Conservation (phyloP, 2,329 filamentous ascomycete species). For the Thelonectria rubi region DNA sequence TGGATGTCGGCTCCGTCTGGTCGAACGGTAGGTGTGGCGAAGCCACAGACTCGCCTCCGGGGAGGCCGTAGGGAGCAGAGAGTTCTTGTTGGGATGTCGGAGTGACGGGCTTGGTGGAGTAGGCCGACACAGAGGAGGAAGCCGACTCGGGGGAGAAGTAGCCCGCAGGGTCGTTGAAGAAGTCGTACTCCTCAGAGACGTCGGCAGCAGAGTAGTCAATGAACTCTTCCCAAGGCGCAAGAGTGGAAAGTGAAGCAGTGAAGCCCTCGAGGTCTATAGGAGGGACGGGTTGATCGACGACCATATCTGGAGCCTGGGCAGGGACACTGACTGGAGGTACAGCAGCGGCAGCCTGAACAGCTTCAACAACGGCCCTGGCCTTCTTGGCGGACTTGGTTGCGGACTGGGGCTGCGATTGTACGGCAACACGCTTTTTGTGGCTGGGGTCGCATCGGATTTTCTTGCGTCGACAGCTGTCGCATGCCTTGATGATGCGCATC, state of each 20-base stretch:
- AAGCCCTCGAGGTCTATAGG: conserved; percentile 36
- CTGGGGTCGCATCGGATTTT: conserved; percentile 71
- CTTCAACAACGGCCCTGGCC: conserved; percentile 42
- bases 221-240: conserved; percentile 57
- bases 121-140: conserved; percentile 40
- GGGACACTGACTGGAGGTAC: conserved; percentile 14
- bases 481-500: conserved; percentile 75
- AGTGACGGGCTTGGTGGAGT: conserved; percentile 42
- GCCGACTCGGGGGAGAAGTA: conserved; percentile 52
- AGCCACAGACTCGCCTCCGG: conserved; percentile 21
- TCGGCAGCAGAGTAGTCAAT: conserved; percentile 53
- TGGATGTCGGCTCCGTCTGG: conserved; percentile 37
- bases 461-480: conserved; percentile 68
- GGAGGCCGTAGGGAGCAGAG: conserved; percentile 13
- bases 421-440: conserved; percentile 60
- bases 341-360: conserved; percentile 24
- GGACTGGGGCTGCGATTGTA: conserved; percentile 44
- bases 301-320: conserved; percentile 17
- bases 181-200: conserved; percentile 54
- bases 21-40: conserved; percentile 37
- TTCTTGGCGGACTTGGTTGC: conserved; percentile 54
- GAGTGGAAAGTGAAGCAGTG: conserved; percentile 24
- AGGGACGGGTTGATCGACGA: conserved; percentile 34
- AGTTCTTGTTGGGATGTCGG: conserved; percentile 40
- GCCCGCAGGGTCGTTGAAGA: conserved; percentile 55